Percentiles rank a stretch among this genome's conserved stretches.
These are phyloP conservation scores for Uncinocarpus reesii DNA, from an alignment of 2,329 filamentous ascomycete genomes.

Conservation along the genomic window DNA sequence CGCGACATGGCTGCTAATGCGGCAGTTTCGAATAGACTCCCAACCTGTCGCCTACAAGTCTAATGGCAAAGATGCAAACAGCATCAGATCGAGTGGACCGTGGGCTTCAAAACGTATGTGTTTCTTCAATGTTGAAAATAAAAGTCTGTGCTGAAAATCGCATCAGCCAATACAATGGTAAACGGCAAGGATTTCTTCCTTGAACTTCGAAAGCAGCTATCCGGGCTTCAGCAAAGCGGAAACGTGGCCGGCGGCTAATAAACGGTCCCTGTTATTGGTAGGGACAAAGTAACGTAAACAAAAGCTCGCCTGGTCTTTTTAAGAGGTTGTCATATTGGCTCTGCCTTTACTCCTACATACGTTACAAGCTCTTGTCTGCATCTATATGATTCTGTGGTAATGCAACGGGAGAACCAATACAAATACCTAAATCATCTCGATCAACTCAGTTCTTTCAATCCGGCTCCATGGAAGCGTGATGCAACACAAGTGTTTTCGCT, in stretches of 20 bases:
- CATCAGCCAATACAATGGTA: conserved; percentile 38
- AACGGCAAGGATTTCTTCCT: conserved; percentile 43
- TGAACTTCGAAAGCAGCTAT: conserved; percentile 40
- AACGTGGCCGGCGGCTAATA: conserved; percentile 30
- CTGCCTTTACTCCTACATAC: no score
- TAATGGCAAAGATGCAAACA: conserved; percentile 29
- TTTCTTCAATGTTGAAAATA: background rate
- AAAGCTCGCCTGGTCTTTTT: no score
- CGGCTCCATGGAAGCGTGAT: no score
- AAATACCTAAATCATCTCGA: no score
- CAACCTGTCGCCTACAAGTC: conserved; percentile 31
- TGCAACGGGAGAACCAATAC: no score
- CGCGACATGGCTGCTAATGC: background rate
- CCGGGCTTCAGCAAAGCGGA: conserved; percentile 30
- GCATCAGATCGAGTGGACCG: conserved; percentile 30
- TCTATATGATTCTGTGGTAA: no score
- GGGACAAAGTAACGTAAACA: no score
- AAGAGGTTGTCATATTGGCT: no score
- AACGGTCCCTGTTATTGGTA: no score
- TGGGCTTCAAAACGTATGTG: conserved; percentile 38
- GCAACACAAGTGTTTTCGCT: no score
- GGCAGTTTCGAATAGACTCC: conserved; percentile 5
- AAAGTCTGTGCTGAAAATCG: conserved; percentile 12
- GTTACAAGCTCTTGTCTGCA: no score
- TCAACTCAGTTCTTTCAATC: no score